phyloP scores from a whole-genome alignment of 2,329 filamentous ascomycete species.

The Colletotrichum sp. region DNA sequence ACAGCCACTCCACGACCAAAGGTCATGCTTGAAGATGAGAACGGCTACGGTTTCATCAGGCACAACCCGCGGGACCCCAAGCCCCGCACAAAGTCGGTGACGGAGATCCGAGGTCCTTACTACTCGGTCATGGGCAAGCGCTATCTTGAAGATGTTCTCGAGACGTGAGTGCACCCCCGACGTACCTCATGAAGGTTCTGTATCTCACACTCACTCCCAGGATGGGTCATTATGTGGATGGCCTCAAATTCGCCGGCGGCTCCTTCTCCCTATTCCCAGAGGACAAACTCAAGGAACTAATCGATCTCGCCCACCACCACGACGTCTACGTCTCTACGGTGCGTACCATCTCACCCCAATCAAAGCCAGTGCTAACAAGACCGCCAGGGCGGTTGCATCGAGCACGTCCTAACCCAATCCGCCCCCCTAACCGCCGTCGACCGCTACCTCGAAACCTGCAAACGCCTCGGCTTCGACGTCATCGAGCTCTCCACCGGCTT shows the following conservation, averaged over 20 bases:
- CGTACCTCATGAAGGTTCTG: not conserved
- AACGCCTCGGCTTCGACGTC: constrained; percentile 58
- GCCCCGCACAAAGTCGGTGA: constrained; percentile 53
- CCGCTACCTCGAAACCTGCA: constrained; percentile 56
- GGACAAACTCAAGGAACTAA: not conserved
- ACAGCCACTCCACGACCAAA: not conserved
- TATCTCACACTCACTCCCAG: constrained; percentile 25
- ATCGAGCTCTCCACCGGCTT: constrained; percentile 59
- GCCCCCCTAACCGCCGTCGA: constrained; percentile 50
- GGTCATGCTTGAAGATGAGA: constrained; percentile 50
- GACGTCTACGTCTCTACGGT: constrained; percentile 59
- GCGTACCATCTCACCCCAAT: too few relatives aligned
- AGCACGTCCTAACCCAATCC: constrained; percentile 55
- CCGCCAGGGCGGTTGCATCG: constrained; percentile 56
- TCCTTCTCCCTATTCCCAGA: constrained; percentile 55
- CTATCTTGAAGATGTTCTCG: constrained; percentile 56
- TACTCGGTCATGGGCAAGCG: constrained; percentile 59
- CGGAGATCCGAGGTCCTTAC: constrained; percentile 61
- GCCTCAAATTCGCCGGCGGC: constrained; percentile 59
- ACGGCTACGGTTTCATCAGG: constrained; percentile 55
- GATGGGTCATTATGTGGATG: constrained; percentile 59
- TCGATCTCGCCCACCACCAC: not conserved
- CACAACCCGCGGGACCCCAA: constrained; percentile 54
- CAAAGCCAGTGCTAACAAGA: too few relatives aligned
- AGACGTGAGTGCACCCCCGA: constrained; percentile 44